A percentile compares a stretch with the other conserved stretches of the same genome.
Evolutionary conservation across 208 protist genomes (phyloP).

Genomic region (Leishmania major): DNA sequence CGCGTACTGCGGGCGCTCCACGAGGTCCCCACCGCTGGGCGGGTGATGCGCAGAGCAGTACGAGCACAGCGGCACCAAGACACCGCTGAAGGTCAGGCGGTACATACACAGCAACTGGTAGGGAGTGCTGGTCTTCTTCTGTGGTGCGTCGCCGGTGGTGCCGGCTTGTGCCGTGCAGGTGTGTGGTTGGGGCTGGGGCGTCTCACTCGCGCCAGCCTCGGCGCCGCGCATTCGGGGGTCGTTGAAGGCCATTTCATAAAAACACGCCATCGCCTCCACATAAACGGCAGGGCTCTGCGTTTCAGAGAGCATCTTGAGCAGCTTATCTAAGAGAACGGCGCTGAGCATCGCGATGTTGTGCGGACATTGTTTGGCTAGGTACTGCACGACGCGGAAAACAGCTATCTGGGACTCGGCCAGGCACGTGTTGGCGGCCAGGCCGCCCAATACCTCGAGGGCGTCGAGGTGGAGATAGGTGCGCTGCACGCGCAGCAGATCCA

Average conservation of each 20-base stretch:
- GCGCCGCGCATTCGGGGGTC: constrained; percentile 36
- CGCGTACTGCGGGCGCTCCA: constrained; percentile 45
- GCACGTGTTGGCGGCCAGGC: constrained; percentile 38
- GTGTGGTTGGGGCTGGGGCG: constrained; percentile 15
- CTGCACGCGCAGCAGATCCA: constrained; percentile 32
- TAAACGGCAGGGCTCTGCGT: constrained; percentile 51
- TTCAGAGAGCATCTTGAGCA: constrained; percentile 41
- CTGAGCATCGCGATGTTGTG: constrained; percentile 54
- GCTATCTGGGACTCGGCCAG: constrained; percentile 62
- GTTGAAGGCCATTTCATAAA: constrained; percentile 72
- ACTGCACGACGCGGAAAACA: constrained; percentile 43
- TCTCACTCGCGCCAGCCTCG: constrained; percentile 3
- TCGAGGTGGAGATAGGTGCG: constrained; percentile 59
- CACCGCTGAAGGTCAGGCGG: constrained; percentile 24
- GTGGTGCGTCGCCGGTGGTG: background rate
- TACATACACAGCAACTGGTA: constrained; percentile 64
- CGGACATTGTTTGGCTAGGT: constrained; percentile 44
- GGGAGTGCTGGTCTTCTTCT: constrained; percentile 23
- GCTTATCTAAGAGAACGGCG: constrained; percentile 37
- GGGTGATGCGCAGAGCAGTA: constrained; percentile 60
- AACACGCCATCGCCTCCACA: constrained; percentile 61
- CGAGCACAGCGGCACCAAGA: constrained; percentile 45
- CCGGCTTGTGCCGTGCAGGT: constrained; percentile 1
- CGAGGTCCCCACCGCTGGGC: constrained; percentile 24
- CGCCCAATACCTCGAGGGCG: constrained; percentile 66